These are phyloP conservation scores for Calonectria montana DNA, from an alignment of 2,329 filamentous ascomycete species.

Conservation along the genomic window DNA sequence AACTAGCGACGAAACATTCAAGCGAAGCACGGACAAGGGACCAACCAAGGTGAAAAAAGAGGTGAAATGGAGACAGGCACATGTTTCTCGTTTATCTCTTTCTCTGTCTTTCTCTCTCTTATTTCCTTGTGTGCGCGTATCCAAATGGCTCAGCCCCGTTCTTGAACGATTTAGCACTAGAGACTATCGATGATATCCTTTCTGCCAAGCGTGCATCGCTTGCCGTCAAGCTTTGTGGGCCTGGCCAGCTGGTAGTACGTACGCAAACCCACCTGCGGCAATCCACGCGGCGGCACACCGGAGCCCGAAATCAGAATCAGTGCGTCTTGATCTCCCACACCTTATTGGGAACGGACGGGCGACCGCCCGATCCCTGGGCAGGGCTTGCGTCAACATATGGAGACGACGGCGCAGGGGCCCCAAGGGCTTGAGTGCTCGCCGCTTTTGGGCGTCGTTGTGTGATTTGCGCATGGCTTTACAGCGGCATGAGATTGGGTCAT, in stretches of 20 bases:
- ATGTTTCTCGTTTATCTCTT: constrained; percentile 3
- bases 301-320: neutral
- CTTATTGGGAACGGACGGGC: constrained; percentile 19
- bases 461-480: neutral
- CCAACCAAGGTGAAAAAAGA: neutral
- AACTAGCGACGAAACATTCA: constrained; percentile 1
- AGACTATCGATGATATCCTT: neutral
- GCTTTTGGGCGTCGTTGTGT: neutral
- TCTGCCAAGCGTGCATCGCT: neutral
- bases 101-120: neutral
- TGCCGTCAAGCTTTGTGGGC: neutral
- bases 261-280: constrained; percentile 11
- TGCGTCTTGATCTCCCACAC: constrained; percentile 2
- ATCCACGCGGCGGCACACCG: constrained; percentile 1
- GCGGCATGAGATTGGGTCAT: neutral
- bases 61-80: neutral
- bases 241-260: constrained; percentile 9
- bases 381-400: constrained; percentile 29
- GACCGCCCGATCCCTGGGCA: constrained; percentile 29
- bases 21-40: constrained; percentile 2
- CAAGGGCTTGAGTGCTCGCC: neutral
- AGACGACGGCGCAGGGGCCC: constrained; percentile 1
- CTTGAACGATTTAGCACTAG: neutral
- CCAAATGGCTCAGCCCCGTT: neutral
- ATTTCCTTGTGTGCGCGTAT: neutral